Evolutionary conservation across 805 yeast genomes (phyloP), one percentile per base, ranked within the genome.

Genomic region (Lachancea nothofagi): DNA sequence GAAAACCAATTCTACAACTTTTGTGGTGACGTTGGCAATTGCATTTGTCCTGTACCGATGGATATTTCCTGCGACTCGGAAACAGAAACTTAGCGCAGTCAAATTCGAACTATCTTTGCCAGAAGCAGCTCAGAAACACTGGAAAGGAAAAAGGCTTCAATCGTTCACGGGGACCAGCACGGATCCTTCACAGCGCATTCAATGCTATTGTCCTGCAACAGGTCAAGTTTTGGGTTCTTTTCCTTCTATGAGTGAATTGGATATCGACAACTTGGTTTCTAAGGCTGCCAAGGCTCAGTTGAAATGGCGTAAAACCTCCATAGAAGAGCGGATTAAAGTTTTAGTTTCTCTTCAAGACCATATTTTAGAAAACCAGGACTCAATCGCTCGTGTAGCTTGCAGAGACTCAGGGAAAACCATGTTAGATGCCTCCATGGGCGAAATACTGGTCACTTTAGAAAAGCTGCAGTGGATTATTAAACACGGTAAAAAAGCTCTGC

Each of bases 341-440:
- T 67, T 93, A 45, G 67, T 73, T 31, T 80, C 96, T 1, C 69
- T 93, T 40, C 72, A 76, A 46, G 74, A 80, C 42, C 89, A 72
- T 59, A 76, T 93, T 40, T 60, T 83, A 38, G 80, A 78, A 35
- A 80, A 93, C 60, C 99, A 93, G 61, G 89, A 82, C 41, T 77
- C 79, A 36, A 75, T 93, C 34, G 95, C 96, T 3, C 71, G 95
- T 33, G 83, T 93, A 7, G 97, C 97, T 0, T 93, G 97, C 59
- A 72, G 98, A 49, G 98, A 93, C 56, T 83, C 95, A 14, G 99
- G 98, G 22, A 93, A 93, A 59, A 89, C 97, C 1, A 81, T 84
- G 80, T 68, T 93, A 29, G 97, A 93, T 65, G 97, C 97, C 3
- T 80, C 93, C 33, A 82, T 86, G 88, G 97, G 97, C 36, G 96